phyloP scores from a whole-genome alignment of 495 filamentous ascomycete genomes.

The Rhypophila decipiens region DNA sequence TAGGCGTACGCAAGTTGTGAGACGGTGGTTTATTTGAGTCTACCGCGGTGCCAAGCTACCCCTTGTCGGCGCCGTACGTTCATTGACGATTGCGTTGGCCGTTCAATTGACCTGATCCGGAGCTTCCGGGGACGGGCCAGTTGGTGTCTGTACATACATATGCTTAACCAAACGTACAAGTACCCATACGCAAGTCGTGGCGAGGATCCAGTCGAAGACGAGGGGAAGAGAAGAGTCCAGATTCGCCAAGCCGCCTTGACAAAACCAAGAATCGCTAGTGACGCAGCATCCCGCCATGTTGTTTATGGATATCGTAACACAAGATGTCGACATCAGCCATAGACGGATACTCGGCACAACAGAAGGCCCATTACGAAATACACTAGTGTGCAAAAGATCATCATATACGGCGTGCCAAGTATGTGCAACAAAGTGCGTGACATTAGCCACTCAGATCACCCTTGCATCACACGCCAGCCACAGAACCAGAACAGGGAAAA shows the following conservation, averaged over 20 bases:
- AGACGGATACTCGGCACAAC: neutral
- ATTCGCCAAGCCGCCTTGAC: neutral
- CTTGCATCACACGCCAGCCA: conserved; percentile 5
- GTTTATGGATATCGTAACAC: too few species aligned
- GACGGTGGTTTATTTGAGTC: neutral
- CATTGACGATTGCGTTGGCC: neutral
- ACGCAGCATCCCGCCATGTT: too few species aligned
- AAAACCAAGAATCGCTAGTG: too few species aligned
- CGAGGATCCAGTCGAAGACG: neutral
- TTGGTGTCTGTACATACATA: neutral
- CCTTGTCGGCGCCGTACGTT: neutral
- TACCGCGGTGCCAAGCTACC: neutral
- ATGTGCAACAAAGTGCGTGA: conserved; percentile 8
- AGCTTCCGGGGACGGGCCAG: too few species aligned
- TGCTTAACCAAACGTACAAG: neutral
- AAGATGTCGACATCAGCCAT: too few species aligned
- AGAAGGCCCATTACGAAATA: neutral
- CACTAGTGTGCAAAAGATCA: neutral
- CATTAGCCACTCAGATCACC: conserved; percentile 1
- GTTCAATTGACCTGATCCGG: neutral
- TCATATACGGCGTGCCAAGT: conserved; percentile 3
- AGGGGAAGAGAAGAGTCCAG: neutral
- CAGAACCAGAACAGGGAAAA: conserved; percentile 2
- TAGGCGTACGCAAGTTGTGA: neutral
- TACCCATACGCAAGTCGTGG: neutral